These are phyloP conservation scores for Colletotrichum australisinense DNA, from an alignment of 2,329 filamentous ascomycete genomes.

Conservation along the genomic window DNA sequence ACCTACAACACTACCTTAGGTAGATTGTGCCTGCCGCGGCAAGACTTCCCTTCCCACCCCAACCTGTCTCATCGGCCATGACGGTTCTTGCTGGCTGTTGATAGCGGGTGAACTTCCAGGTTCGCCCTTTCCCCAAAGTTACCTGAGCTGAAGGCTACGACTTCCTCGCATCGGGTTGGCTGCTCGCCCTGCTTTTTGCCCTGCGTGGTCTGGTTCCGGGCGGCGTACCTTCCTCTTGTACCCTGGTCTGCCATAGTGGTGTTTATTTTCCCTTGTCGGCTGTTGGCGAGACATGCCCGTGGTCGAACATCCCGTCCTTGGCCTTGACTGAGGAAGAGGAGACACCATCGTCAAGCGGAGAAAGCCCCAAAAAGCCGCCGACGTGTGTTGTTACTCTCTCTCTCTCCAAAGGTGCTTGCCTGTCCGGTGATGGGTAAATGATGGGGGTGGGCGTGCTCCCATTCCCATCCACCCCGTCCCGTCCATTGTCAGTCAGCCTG, in stretches of 20 bases:
- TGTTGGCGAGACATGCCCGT: conserved; percentile 25
- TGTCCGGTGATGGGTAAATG: background rate
- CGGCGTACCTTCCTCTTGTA: background rate
- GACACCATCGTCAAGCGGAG: background rate
- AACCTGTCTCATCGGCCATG: background rate
- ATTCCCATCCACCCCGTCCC: conserved; percentile 24
- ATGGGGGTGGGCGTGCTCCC: conserved; percentile 19
- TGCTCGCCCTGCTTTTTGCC: conserved; percentile 7
- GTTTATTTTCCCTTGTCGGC: conserved; percentile 19
- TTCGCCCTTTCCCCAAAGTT: conserved; percentile 5
- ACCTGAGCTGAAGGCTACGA: background rate
- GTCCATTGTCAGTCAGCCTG: conserved; percentile 6
- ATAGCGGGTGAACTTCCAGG: background rate
- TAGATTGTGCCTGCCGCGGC: conserved; percentile 18
- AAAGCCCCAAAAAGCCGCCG: conserved; percentile 4
- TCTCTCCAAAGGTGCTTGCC: background rate
- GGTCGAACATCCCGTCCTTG: background rate
- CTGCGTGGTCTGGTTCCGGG: conserved; percentile 20
- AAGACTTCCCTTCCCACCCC: background rate
- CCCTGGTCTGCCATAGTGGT: conserved; percentile 15
- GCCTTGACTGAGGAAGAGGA: background rate
- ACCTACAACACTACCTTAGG: background rate
- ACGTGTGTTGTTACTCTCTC: background rate
- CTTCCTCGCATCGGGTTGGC: conserved; percentile 19
- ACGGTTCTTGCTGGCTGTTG: background rate